Conservation (phyloP, 441 rosid species). For the Raphanus hybrid region DNA sequence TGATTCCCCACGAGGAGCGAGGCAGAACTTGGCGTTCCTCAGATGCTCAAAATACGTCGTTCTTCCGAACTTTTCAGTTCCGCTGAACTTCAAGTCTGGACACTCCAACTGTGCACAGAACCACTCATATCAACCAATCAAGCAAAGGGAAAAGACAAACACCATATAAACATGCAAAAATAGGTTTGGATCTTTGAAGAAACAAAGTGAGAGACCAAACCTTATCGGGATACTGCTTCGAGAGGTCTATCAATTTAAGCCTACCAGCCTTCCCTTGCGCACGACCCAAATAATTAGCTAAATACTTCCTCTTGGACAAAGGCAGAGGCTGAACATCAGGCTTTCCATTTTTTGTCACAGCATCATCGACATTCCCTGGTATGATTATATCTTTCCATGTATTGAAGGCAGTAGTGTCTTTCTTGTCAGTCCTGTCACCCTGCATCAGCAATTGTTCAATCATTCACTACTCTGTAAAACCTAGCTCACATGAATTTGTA, state of each 20-base stretch:
- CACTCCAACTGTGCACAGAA: constrained; percentile 77
- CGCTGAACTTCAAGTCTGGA: constrained; percentile 92
- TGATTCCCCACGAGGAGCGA: constrained; percentile 96
- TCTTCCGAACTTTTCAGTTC: constrained; percentile 79
- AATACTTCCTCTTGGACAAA: constrained; percentile 70
- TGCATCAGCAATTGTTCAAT: constrained; percentile 40
- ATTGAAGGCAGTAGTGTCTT: constrained; percentile 77
- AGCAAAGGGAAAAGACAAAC: constrained; percentile 13
- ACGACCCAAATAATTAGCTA: constrained; percentile 92
- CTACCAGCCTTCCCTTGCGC: constrained; percentile 93
- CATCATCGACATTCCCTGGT: constrained; percentile 82
- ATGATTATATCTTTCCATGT: constrained; percentile 89
- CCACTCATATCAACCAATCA: constrained; percentile 1
- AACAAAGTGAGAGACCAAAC: constrained; percentile 44
- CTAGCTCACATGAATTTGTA: not conserved
- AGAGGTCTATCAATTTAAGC: constrained; percentile 78
- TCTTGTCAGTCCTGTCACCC: constrained; percentile 97
- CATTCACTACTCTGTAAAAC: constrained; percentile 11
- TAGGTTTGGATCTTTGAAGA: constrained; percentile 4
- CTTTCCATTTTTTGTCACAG: constrained; percentile 59
- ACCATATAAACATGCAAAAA: constrained; percentile 3
- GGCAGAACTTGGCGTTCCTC: constrained; percentile 90
- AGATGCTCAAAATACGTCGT: constrained; percentile 89
- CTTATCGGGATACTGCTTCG: constrained; percentile 84
- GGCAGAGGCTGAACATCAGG: constrained; percentile 75